Evolutionary conservation across 1,284 basidiomycete species (phyloP).

Genomic region (Moniliophthora roreri): DNA sequence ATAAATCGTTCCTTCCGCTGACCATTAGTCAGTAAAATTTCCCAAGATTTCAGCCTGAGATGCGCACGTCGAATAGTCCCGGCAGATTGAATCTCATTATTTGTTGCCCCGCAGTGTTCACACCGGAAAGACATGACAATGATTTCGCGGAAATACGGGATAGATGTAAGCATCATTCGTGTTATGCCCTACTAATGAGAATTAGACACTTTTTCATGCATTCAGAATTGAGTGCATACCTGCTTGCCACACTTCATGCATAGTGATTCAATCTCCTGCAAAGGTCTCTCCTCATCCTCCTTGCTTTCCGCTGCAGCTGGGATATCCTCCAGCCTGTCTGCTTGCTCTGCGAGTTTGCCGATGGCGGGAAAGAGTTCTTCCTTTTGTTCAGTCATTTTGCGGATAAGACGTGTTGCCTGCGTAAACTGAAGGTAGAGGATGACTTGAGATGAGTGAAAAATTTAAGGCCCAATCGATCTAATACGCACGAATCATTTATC

Average conservation of each 20-base stretch:
- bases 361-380: conserved; percentile 43
- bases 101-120: conserved; percentile 86
- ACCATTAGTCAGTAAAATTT: background rate
- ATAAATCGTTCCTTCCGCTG: conserved; percentile 73
- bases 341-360: conserved; percentile 39
- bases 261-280: conserved; percentile 86
- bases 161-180: conserved; percentile 88
- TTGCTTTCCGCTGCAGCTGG: conserved; percentile 17
- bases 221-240: conserved; percentile 41
- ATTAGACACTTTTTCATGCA: conserved; percentile 5
- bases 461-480: no score
- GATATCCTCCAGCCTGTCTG: conserved; percentile 29
- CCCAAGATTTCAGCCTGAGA: conserved; percentile 2
- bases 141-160: conserved; percentile 96
- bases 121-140: conserved; percentile 97
- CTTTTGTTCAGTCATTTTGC: conserved; percentile 4
- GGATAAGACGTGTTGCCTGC: background rate
- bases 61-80: conserved; percentile 81
- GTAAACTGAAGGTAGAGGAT: no score
- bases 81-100: conserved; percentile 96
- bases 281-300: conserved; percentile 58
- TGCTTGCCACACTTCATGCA: conserved; percentile 95
- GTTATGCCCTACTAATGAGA: conserved; percentile 76
- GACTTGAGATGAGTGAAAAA: no score
- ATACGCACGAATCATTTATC: no score